Base-by-base conservation (phyloP, 495 filamentous ascomycete species). In the Tuber magnatum region DNA sequence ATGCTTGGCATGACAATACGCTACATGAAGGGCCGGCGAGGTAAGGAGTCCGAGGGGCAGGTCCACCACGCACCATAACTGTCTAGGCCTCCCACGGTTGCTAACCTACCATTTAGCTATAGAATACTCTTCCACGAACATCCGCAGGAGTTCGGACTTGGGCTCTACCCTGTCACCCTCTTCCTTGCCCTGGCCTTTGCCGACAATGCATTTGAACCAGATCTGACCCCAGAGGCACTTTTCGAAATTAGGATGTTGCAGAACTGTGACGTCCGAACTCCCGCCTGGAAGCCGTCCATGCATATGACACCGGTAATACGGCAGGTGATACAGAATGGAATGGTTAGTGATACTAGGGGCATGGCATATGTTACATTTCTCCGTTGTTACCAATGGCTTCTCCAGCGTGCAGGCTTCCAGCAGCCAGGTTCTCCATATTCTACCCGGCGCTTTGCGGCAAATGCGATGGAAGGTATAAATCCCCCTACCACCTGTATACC, bases 361-460 rank as follows among this genome's bases (percentile, higher is more conserved):
- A 48, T 72, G 43, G 56, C 71, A 43, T 72, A 72, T 32, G 39
- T 44, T 24, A 72, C 41, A 46, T 32, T 72, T 28, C 71, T 72
- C 32, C 4, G n/a, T 14, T 32, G 40, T 20, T 72, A 35, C 42
- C 6, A 72, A 10, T 4, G 28, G 18, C 18, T 46, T 38, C 71
- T 48, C 41, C 20, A 24, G 24, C 41, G n/a, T 3, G 46, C 71
- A 44, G 71, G 71, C 16, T 72, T 48, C 56, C 41, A 48, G 4
- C 16, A 39, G 22, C 18, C 35, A 35, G 71, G 46, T 24, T 32
- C 71, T 3, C 71, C 24, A 20, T 72, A 72, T 72, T n/a, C 14
- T 3, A 16, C 56, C 28, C 71, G 71, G 18, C 18, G 41, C 20
- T 43, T 43, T 12, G 70, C 70, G 32, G 70, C 70, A 40, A n/a